Percentiles rank a stretch among this genome's conserved stretches.
phyloP scores from a whole-genome alignment of 805 yeast species.

The Candida boidinii region DNA sequence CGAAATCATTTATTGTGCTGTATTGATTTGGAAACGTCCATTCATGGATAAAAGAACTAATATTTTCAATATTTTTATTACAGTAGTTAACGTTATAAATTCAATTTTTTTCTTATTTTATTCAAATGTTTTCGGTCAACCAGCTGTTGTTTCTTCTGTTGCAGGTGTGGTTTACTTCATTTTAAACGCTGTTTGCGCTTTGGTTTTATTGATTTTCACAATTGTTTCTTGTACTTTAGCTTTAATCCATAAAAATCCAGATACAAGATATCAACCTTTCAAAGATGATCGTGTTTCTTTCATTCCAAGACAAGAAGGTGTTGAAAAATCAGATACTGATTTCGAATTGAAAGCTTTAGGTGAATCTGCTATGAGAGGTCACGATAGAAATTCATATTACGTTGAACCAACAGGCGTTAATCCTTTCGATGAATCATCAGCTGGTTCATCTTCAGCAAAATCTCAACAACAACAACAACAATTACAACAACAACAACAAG shows the following conservation, averaged over 20 bases:
- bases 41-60: conserved; percentile 93
- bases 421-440: no score
- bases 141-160: conserved; percentile 81
- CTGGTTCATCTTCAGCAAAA: no score
- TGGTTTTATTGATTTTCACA: conserved; percentile 74
- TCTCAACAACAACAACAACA: neutral
- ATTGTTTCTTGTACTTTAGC: conserved; percentile 84
- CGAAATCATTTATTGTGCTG: conserved; percentile 63
- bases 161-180: conserved; percentile 88
- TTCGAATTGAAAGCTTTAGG: conserved; percentile 69
- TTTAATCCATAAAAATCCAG: conserved; percentile 83
- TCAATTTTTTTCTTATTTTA: conserved; percentile 84
- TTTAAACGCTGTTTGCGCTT: conserved; percentile 81
- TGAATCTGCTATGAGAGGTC: conserved; percentile 58
- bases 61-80: conserved; percentile 82
- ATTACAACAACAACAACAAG: conserved; percentile 1
- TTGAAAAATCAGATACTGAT: conserved; percentile 29
- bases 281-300: conserved; percentile 96
- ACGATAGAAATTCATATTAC: conserved; percentile 33
- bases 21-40: conserved; percentile 68
- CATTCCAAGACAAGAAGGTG: conserved; percentile 53
- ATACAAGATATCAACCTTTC: conserved; percentile 91
- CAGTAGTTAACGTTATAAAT: conserved; percentile 72
- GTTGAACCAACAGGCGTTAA: no score
- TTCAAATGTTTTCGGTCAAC: conserved; percentile 75